Evolutionary conservation across 345 rosid species (phyloP), one percentile per base, ranked within the genome.

Genomic region (Trapa bicornis): DNA sequence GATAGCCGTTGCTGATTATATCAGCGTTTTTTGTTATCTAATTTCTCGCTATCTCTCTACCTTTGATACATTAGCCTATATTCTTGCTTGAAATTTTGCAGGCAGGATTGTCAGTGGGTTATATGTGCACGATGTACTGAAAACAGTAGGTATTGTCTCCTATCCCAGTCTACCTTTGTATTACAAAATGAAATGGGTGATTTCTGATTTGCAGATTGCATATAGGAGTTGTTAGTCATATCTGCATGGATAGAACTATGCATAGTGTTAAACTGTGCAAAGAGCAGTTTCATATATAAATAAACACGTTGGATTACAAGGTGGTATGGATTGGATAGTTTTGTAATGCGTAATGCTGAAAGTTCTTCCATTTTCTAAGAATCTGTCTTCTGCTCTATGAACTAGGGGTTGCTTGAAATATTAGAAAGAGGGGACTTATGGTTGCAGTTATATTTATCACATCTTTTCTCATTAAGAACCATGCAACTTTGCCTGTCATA

Each of bases 51-150:
- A 0, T 54, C 32, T 29, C 60, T 54, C 22, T n/a, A 22, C 29
- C 29, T 7, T 35, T 17, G 43, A 5, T 58, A 10, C 62, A 57
- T 57, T 29, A 29, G 62, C 37, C 33, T 32, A 57, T 29, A 9
- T 15, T 15, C 15, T 7, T 3, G 58, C 35, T 22, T 64, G 32
- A 1, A 29, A 16, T 22, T 75, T 29, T 89, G 80, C 89, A 91
- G 99, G 99, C 76, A 89, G 99, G 77, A 94, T 94, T 16, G 82
- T 94, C 72, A 84, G 89, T 78, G 99, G 99, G 75, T 77, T 94
- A 72, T 91, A 94, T 76, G 99, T 22, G 99, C 57, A 66, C 75
- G 86, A 78, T 77, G 99, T 86, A 66, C 96, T 97, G 36, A 91
- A 81, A 84, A 94, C 97, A 67, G 99, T 85, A 70, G 99, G 99